Percentiles rank a stretch among this genome's conserved stretches.
Evolutionary conservation across 306 rosid species (phyloP).

Genomic region (Myrica gale): DNA sequence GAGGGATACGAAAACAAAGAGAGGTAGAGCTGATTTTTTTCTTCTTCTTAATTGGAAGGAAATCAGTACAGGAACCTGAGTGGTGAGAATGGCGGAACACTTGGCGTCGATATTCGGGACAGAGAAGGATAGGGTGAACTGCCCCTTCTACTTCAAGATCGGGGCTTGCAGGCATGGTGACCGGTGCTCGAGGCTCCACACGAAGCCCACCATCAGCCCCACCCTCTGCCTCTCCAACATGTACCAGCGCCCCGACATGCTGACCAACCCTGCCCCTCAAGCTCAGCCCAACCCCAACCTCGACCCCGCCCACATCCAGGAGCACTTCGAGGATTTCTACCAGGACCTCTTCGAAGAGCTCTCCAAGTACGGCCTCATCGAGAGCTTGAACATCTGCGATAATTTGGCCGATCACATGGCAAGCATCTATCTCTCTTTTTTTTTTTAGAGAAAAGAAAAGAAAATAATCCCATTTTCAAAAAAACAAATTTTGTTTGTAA

Average conservation of each 20-base stretch:
- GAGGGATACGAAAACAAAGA: no score
- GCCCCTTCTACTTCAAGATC: slow-evolving; percentile 99
- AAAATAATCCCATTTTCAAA: no score
- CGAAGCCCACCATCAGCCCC: slow-evolving; percentile 94
- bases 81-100: slow-evolving; percentile 80
- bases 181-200: slow-evolving; percentile 95
- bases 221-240: slow-evolving; percentile 91
- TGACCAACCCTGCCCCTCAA: slow-evolving; percentile 23
- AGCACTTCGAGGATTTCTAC: slow-evolving; percentile 93
- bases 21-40: no score
- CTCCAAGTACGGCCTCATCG: slow-evolving; percentile 84
- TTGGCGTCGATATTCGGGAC: slow-evolving; percentile 98
- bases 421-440: background rate
- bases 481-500: background rate
- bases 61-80: background rate
- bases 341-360: slow-evolving; percentile 96
- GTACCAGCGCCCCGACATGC: slow-evolving; percentile 92
- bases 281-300: slow-evolving; percentile 44
- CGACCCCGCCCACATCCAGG: slow-evolving; percentile 89
- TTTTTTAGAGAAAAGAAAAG: no score
- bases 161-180: slow-evolving; percentile 99
- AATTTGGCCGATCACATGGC: slow-evolving; percentile 98
- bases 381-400: slow-evolving; percentile 95
- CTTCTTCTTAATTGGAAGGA: no score
- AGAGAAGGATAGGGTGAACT: slow-evolving; percentile 93